phyloP scores from a whole-genome alignment of 2,329 filamentous ascomycete genomes.

The Cladosporium sp. region DNA sequence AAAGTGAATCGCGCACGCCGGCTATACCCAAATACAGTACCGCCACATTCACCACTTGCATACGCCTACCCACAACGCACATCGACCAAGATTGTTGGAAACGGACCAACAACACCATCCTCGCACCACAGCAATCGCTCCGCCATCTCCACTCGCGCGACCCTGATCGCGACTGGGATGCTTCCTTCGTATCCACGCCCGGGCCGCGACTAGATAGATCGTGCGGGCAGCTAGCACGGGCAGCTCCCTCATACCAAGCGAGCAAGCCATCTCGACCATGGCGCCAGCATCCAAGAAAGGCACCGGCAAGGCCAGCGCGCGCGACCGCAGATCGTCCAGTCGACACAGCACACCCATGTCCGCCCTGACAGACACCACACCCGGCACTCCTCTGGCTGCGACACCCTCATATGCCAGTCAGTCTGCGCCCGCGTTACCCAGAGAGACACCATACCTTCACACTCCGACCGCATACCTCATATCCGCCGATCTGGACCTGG shows the following conservation, averaged over 20 bases:
- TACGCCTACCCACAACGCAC: background rate
- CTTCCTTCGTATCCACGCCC: constrained; percentile 7
- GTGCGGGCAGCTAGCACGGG: constrained; percentile 71
- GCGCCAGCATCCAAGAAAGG: constrained; percentile 35
- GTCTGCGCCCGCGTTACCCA: constrained; percentile 52
- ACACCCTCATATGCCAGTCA: constrained; percentile 61
- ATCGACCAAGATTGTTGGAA: background rate
- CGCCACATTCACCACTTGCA: background rate
- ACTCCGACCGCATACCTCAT: constrained; percentile 53
- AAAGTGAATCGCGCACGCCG: background rate
- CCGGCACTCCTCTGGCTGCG: constrained; percentile 54
- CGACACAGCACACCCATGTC: constrained; percentile 76
- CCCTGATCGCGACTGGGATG: background rate
- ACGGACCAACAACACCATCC: background rate
- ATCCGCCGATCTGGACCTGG: constrained; percentile 61
- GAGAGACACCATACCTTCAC: constrained; percentile 62
- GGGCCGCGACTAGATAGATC: constrained; percentile 2
- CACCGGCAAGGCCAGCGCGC: constrained; percentile 35
- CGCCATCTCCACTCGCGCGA: background rate
- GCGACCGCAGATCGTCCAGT: constrained; percentile 66
- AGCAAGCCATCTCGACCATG: constrained; percentile 64
- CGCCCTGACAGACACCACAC: constrained; percentile 41
- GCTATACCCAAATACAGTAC: background rate
- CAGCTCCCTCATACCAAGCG: constrained; percentile 79
- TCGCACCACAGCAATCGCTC: background rate